phyloP scores from a whole-genome alignment of 2,329 filamentous ascomycete genomes.

The Neurospora sp. region DNA sequence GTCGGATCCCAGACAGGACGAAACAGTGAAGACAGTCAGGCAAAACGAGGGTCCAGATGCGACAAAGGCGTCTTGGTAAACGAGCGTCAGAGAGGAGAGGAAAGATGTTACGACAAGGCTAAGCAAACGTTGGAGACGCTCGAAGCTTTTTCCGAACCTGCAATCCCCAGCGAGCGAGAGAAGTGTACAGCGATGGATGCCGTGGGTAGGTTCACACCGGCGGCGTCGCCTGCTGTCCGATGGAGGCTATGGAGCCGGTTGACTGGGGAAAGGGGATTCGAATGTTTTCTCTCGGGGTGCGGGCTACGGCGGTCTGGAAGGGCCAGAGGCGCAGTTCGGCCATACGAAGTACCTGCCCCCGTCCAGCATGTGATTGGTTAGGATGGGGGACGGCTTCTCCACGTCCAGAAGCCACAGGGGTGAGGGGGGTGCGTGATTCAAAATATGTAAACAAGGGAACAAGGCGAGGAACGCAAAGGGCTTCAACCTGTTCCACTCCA shows the following conservation, averaged over 20 bases:
- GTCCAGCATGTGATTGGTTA: slow-evolving; percentile 11
- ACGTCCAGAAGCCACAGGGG: neutral
- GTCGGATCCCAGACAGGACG: neutral
- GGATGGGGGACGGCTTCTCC: neutral
- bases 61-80: slow-evolving; percentile 13
- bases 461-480: slow-evolving; percentile 14
- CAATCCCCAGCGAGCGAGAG: slow-evolving; percentile 7
- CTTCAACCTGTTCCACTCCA: neutral
- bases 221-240: slow-evolving; percentile 1
- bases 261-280: slow-evolving; percentile 10
- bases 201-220: slow-evolving; percentile 1
- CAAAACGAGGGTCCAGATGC: slow-evolving; percentile 16
- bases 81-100: slow-evolving; percentile 17
- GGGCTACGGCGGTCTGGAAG: slow-evolving; percentile 14
- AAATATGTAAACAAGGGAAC: slow-evolving; percentile 12
- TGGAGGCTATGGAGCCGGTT: slow-evolving; percentile 3
- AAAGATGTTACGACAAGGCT: slow-evolving; percentile 7
- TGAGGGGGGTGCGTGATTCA: slow-evolving; percentile 8
- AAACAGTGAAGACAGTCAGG: neutral
- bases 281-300: slow-evolving; percentile 12
- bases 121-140: slow-evolving; percentile 8
- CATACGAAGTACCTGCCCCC: slow-evolving; percentile 15
- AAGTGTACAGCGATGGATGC: slow-evolving; percentile 3
- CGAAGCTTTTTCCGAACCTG: slow-evolving; percentile 9
- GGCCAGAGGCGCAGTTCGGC: slow-evolving; percentile 9